These are phyloP conservation scores for Guadua angustifolia DNA, from an alignment of 176 grass and related monocot species.

Conservation along the genomic window DNA sequence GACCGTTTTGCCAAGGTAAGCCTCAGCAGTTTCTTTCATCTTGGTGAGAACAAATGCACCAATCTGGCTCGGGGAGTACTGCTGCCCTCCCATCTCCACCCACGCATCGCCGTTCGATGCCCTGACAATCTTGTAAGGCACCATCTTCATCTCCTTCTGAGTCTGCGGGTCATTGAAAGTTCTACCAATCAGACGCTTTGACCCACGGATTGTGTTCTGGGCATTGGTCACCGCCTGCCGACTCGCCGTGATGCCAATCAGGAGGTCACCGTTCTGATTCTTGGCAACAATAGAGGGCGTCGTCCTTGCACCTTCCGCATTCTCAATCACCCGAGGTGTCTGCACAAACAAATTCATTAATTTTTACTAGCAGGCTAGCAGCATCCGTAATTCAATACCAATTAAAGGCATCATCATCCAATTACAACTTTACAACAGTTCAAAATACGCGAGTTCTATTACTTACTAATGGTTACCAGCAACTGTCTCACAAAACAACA, in stretches of 20 bases:
- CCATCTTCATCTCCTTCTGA: constrained; percentile 98
- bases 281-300: constrained; percentile 94
- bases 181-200: constrained; percentile 89
- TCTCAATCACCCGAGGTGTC: constrained; percentile 85
- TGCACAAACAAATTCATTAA: constrained; percentile 44
- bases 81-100: constrained; percentile 87
- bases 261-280: constrained; percentile 80
- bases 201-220: constrained; percentile 88
- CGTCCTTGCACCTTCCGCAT: constrained; percentile 88
- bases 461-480: not conserved
- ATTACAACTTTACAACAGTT: not conserved
- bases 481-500: not conserved
- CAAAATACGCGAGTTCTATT: not conserved
- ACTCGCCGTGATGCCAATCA: constrained; percentile 81
- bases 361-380: constrained; percentile 7
- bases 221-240: constrained; percentile 91
- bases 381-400: not conserved
- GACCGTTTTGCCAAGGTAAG: constrained; percentile 77
- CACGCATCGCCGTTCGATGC: constrained; percentile 86
- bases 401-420: not conserved
- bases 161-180: constrained; percentile 83
- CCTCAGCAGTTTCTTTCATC: constrained; percentile 92
- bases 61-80: constrained; percentile 95
- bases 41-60: constrained; percentile 98
- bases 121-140: constrained; percentile 97